A percentile compares a stretch with the other conserved stretches of the same genome.
Conservation (phyloP, 1,284 basidiomycete genomes). For the Phaffia rhodozyma region DNA sequence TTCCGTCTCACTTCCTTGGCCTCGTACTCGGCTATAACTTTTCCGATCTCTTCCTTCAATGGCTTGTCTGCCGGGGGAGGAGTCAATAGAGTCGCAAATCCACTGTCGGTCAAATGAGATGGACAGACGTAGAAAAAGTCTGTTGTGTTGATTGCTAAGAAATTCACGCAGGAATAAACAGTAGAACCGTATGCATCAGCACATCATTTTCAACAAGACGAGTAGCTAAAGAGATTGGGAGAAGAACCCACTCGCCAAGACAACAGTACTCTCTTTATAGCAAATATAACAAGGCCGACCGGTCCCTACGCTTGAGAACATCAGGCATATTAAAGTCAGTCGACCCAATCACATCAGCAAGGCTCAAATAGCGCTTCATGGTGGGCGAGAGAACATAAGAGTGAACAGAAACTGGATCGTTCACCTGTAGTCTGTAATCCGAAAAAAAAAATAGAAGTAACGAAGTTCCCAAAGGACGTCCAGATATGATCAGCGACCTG, state of each 20-base stretch:
- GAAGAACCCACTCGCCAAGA: conserved; percentile 3
- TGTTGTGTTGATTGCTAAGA: conserved; percentile 12
- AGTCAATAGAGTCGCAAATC: conserved; percentile 6
- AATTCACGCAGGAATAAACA: background rate
- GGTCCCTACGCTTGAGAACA: conserved; percentile 1
- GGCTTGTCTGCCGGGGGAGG: background rate
- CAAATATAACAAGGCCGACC: conserved; percentile 15
- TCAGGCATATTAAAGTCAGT: too few relatives aligned
- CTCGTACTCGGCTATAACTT: conserved; percentile 15
- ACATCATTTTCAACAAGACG: background rate
- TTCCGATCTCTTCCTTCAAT: conserved; percentile 11
- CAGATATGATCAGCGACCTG: too few relatives aligned
- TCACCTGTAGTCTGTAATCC: too few relatives aligned
- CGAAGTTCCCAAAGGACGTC: too few relatives aligned
- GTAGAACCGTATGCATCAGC: too few relatives aligned
- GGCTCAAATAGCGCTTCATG: too few relatives aligned
- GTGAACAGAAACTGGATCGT: too few relatives aligned
- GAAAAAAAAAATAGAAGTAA: too few relatives aligned
- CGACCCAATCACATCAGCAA: too few relatives aligned
- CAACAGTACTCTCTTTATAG: conserved; percentile 10
- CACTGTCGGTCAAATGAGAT: conserved; percentile 4
- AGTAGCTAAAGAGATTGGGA: background rate
- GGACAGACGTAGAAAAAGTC: conserved; percentile 15
- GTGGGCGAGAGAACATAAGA: too few relatives aligned
- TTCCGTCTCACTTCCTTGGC: background rate